A percentile compares a stretch with the other conserved stretches of the same genome.
These are phyloP conservation scores for Quercus engelmannii DNA, from an alignment of 306 rosid genomes.

Conservation along the genomic window DNA sequence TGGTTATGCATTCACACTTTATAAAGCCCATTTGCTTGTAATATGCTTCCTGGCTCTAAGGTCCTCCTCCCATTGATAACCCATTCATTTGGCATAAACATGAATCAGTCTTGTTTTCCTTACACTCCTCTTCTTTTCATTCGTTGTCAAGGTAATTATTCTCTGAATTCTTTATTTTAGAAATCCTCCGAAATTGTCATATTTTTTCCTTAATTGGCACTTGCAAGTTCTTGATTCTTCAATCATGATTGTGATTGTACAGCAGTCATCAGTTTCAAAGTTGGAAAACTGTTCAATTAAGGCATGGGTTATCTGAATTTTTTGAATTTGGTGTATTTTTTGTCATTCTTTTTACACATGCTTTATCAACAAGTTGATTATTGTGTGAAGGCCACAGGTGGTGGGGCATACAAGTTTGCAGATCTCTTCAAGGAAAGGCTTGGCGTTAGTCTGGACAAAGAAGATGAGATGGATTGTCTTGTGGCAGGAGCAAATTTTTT, in stretches of 20 bases:
- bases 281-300: not conserved
- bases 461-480: slow-evolving; percentile 96
- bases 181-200: not conserved
- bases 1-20: not conserved
- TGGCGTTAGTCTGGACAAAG: slow-evolving; percentile 95
- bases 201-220: not conserved
- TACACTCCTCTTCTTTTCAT: not conserved
- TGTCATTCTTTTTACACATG: not conserved
- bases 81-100: not conserved
- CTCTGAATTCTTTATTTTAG: not conserved
- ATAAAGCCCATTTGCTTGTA: not conserved
- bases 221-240: not conserved
- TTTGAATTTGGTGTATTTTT: not conserved
- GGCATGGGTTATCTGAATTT: not conserved
- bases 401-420: slow-evolving; percentile 96
- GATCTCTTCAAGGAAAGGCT: slow-evolving; percentile 98
- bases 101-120: not conserved
- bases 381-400: slow-evolving; percentile 92
- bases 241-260: not conserved
- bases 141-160: not conserved
- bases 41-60: slow-evolving; percentile 4
- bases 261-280: not conserved
- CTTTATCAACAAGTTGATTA: slow-evolving; percentile 7
- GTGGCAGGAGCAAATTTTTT: slow-evolving; percentile 97
- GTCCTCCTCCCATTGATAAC: not conserved